Evolutionary conservation across 768 basidiomycete genomes (phyloP).

Genomic region (Podaxis sp.): DNA sequence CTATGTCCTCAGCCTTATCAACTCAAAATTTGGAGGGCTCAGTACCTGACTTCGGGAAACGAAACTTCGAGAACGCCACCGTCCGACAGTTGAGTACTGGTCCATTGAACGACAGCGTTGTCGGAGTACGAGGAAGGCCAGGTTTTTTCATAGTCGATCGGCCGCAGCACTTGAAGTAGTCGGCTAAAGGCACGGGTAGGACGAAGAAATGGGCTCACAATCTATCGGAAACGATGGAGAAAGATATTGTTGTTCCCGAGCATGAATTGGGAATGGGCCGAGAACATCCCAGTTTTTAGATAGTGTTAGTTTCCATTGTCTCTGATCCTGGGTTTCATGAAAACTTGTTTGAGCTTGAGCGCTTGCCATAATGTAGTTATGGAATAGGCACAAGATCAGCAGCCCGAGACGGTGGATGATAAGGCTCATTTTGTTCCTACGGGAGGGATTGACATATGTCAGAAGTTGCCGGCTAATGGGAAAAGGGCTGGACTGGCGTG

Average conservation of each 20-base stretch:
- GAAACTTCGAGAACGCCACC: constrained; percentile 58
- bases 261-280: constrained; percentile 83
- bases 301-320: constrained; percentile 26
- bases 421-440: neutral
- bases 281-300: constrained; percentile 51
- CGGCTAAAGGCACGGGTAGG: constrained; percentile 5
- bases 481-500: neutral
- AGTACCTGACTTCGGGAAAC: constrained; percentile 60
- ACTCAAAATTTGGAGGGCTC: neutral
- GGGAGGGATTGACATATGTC: neutral
- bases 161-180: constrained; percentile 43
- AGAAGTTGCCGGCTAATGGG: neutral
- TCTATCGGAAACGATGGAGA: constrained; percentile 75
- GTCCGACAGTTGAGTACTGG: constrained; percentile 36
- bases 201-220: constrained; percentile 36
- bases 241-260: constrained; percentile 81
- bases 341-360: neutral
- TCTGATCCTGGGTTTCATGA: neutral
- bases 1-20: constrained; percentile 32
- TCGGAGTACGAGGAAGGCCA: constrained; percentile 76
- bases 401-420: neutral
- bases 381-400: neutral
- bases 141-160: constrained; percentile 44
- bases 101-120: constrained; percentile 61
- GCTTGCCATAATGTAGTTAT: neutral